Conservation (phyloP, 345 rosid genomes). For the Arabidopsis suecica region DNA sequence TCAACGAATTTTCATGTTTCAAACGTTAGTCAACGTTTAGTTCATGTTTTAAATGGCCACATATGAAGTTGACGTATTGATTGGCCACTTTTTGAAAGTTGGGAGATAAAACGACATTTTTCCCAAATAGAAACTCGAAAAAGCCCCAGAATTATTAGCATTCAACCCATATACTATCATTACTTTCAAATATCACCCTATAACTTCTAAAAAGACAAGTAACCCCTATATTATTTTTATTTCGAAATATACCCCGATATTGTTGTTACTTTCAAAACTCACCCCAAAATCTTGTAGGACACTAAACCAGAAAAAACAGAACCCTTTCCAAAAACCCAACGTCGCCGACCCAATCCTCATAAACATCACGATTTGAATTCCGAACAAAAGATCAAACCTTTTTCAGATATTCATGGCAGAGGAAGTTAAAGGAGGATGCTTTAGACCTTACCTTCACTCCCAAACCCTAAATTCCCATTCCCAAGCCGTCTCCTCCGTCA, state of each 20-base stretch:
- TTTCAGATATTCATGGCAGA: conserved; percentile 12
- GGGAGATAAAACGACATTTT: too few relatives aligned
- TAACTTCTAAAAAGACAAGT: not conserved
- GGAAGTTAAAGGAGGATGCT: conserved; percentile 27
- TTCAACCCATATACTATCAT: not conserved
- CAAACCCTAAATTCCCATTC: conserved; percentile 78
- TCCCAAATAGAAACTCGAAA: not conserved
- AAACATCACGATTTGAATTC: not conserved
- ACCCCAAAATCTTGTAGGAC: not conserved
- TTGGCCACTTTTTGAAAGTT: too few relatives aligned
- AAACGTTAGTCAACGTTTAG: too few relatives aligned
- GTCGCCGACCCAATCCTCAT: too few relatives aligned
- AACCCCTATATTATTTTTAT: not conserved
- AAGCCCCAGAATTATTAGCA: not conserved
- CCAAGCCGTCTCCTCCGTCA: conserved; percentile 77
- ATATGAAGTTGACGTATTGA: too few relatives aligned
- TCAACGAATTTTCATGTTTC: too few relatives aligned
- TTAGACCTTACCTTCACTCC: conserved; percentile 65
- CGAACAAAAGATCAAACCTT: not conserved
- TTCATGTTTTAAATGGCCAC: too few relatives aligned
- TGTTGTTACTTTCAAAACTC: not conserved
- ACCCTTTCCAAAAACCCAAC: not conserved
- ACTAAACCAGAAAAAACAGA: not conserved
- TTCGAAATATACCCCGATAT: not conserved
- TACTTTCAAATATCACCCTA: not conserved